Conservation (phyloP, 441 rosid species). For the Eruca vesicaria region DNA sequence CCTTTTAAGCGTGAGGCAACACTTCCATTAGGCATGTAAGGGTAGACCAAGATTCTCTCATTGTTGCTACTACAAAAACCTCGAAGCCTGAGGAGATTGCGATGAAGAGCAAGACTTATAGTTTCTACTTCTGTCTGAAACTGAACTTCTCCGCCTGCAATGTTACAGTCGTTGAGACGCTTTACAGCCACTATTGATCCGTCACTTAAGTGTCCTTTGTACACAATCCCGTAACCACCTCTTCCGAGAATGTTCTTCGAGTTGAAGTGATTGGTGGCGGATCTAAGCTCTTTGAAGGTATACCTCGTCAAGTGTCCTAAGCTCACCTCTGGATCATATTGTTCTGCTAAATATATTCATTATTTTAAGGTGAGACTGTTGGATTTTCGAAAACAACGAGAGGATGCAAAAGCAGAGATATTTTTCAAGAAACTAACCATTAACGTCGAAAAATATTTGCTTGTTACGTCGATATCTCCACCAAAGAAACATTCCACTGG, state of each 20-base stretch:
- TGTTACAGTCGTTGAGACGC: conserved; percentile 87
- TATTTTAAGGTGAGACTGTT: neutral
- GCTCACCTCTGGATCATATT: conserved; percentile 79
- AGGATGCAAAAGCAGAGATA: neutral
- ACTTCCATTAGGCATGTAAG: conserved; percentile 95
- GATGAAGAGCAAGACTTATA: conserved; percentile 89
- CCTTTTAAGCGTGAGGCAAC: conserved; percentile 92
- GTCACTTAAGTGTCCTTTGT: conserved; percentile 76
- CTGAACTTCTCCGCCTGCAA: conserved; percentile 89
- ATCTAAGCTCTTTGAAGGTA: conserved; percentile 83
- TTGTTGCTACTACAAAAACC: conserved; percentile 90
- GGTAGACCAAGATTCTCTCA: conserved; percentile 90
- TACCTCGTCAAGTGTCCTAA: conserved; percentile 88
- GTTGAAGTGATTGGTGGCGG: conserved; percentile 84
- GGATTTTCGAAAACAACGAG: neutral
- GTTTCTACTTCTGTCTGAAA: conserved; percentile 97
- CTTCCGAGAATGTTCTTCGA: conserved; percentile 83
- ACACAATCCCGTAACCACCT: conserved; percentile 94
- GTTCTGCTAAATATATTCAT: conserved; percentile 54
- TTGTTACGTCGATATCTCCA: conserved; percentile 84
- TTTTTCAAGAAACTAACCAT: conserved; percentile 49
- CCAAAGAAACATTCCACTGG: conserved; percentile 66
- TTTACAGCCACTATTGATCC: conserved; percentile 86
- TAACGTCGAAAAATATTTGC: conserved; percentile 91
- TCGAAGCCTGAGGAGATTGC: conserved; percentile 87